phyloP scores from a whole-genome alignment of 768 basidiomycete species.

The Sarcomyxa edulis region DNA sequence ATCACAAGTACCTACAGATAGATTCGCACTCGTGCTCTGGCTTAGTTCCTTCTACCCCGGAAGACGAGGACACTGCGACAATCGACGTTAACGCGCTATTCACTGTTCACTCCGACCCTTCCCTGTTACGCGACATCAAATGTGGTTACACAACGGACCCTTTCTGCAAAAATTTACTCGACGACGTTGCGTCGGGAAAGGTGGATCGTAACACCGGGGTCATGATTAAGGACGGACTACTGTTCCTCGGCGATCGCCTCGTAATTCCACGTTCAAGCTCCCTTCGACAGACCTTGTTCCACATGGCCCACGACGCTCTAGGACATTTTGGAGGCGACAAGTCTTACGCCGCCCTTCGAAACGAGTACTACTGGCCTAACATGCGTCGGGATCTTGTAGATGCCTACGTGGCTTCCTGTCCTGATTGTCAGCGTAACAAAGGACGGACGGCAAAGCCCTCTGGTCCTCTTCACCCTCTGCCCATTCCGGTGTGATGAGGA shows the following conservation, averaged over 20 bases:
- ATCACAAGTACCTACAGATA: too few species aligned
- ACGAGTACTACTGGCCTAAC: too few species aligned
- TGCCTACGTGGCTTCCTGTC: conserved; percentile 15
- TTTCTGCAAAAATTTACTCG: not conserved
- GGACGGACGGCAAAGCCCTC: too few species aligned
- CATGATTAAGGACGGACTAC: conserved; percentile 11
- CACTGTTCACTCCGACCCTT: not conserved
- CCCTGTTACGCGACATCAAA: not conserved
- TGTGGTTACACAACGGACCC: not conserved
- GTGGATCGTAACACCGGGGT: not conserved
- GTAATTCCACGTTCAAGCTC: conserved; percentile 10
- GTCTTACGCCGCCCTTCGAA: too few species aligned
- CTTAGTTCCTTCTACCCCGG: too few species aligned
- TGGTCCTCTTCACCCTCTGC: conserved; percentile 20
- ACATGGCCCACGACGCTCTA: too few species aligned
- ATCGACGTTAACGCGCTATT: conserved; percentile 16
- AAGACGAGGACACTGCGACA: conserved; percentile 24
- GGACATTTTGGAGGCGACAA: too few species aligned
- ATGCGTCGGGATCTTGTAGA: too few species aligned
- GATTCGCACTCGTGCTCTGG: too few species aligned
- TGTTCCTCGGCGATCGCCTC: conserved; percentile 12
- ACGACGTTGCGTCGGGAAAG: conserved; percentile 10
- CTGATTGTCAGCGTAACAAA: conserved; percentile 22
- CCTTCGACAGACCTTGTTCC: too few species aligned
- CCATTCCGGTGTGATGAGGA: too few species aligned